These are phyloP conservation scores for Eudorina sp. DNA, from an alignment of 139 green algal genomes.

Conservation along the genomic window DNA sequence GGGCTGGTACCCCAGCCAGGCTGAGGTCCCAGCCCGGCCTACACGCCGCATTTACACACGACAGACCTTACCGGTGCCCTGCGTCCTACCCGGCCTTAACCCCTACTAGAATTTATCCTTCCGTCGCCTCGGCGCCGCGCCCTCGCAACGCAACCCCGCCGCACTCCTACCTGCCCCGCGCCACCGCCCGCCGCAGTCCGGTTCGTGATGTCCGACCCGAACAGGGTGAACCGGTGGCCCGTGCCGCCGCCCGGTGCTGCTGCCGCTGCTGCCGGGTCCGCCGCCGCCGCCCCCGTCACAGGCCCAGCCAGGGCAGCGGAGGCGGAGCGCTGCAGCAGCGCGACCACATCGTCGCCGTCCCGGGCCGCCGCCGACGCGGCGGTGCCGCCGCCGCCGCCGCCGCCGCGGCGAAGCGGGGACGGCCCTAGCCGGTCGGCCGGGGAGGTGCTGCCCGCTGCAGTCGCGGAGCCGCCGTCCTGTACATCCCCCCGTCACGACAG, in stretches of 20 bases:
- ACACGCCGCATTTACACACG: too few species aligned
- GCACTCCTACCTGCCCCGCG: not conserved
- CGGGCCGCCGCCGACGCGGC: not conserved
- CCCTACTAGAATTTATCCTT: too few species aligned
- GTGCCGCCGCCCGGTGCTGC: not conserved
- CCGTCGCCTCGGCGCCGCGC: too few species aligned
- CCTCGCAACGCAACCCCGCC: too few species aligned
- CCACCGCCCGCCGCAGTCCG: not conserved
- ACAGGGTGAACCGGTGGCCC: conserved; percentile 16
- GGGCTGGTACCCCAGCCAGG: too few species aligned
- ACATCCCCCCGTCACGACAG: too few species aligned
- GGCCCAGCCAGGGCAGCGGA: not conserved
- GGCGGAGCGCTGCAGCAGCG: conserved; percentile 35
- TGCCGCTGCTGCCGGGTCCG: not conserved
- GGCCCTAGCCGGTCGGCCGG: not conserved
- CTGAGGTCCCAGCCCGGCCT: too few species aligned
- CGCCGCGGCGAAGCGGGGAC: not conserved
- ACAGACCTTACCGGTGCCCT: too few species aligned
- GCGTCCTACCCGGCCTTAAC: too few species aligned
- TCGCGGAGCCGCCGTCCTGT: too few species aligned
- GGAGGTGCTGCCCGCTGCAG: not conserved
- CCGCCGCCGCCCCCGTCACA: not conserved
- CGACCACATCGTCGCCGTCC: not conserved
- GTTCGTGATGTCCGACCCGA: conserved; percentile 38
- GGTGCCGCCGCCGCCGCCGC: not conserved